These are phyloP conservation scores for Hygrocybe punicea DNA, from an alignment of 768 basidiomycete species.

Conservation along the genomic window DNA sequence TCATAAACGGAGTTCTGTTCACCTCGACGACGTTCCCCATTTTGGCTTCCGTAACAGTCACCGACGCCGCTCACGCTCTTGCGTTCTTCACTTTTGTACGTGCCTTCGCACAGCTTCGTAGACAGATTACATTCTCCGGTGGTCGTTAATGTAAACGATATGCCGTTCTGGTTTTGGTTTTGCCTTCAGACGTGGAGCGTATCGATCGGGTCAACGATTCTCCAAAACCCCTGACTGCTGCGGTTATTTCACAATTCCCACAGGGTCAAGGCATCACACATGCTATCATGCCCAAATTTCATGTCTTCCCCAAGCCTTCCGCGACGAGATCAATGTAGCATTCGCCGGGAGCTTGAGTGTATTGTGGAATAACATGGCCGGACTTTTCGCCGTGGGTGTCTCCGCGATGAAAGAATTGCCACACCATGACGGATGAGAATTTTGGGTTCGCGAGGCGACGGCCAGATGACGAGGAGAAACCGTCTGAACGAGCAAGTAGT, in stretches of 20 bases:
- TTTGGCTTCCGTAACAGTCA: conserved; percentile 43
- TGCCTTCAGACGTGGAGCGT: conserved; percentile 55
- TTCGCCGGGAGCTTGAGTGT: conserved; percentile 38
- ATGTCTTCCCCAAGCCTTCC: conserved; percentile 31
- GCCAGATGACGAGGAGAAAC: background rate
- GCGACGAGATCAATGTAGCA: conserved; percentile 33
- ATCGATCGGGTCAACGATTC: conserved; percentile 46
- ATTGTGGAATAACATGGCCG: conserved; percentile 41
- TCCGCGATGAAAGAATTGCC: conserved; percentile 31
- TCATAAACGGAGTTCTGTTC: conserved; percentile 32
- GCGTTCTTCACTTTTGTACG: conserved; percentile 42
- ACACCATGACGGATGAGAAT: conserved; percentile 23
- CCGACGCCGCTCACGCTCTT: conserved; percentile 43
- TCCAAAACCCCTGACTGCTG: conserved; percentile 50
- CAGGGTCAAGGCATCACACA: conserved; percentile 43
- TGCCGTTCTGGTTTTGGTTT: too few species aligned
- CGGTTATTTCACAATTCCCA: conserved; percentile 34
- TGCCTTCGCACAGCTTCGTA: conserved; percentile 29
- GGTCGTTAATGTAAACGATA: too few species aligned
- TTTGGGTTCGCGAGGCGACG: conserved; percentile 17
- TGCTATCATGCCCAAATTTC: conserved; percentile 42
- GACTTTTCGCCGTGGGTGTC: conserved; percentile 33
- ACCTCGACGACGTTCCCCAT: conserved; percentile 41
- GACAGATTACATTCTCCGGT: too few species aligned
- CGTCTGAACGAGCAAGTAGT: background rate